Base-by-base conservation (phyloP, 805 yeast genomes). In the Wickerhamomyces tratensis region DNA sequence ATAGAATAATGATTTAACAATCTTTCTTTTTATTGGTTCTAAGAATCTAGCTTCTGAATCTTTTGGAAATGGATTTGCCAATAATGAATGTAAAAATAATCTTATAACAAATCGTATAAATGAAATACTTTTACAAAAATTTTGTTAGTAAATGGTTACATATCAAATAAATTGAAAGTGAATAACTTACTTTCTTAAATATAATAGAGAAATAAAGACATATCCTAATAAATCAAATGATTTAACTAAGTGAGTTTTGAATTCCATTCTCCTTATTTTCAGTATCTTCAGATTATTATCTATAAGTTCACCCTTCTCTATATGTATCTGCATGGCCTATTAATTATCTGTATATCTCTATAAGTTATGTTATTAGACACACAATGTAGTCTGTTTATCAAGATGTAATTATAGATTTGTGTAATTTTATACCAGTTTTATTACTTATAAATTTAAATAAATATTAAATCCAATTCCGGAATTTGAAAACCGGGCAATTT, bases 1-100 rank as follows among this genome's bases (percentile, higher is more conserved):
- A 13, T 50, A 41, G 6, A 67, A 48, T 25, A 67, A 45, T 10
- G 62, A 53, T 40, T 54, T 60, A 3, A 65, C 56, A 12, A 68
- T 41, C 15, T 56, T 47, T 25, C 54, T 45, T n/a, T 45, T 52
- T 9, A 48, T 44, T 5, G 43, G 37, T 6, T 51, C 48, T 4
- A 57, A 43, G 20, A 56, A 45, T 26, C 49, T 52, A 15, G 61
- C 38, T 25, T 51, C 57, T 5, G 38, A n/a, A 20, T 58, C 56
- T n/a, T 56, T 41, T 0, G 71, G 69, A 41, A 71, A 73, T 1
- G 77, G 74, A 25, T 63, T 59, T 1, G 66, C 45, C 29, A 71
- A 41, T 14, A 69, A 49, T 7, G 66, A 55, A 38, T 72, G 76
- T 1, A 65, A 56, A 5, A 58, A 46, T 10, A 61, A 45, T 48